Evolutionary conservation across 148 eudicot species (phyloP).

Genomic region (Camellia sinensis): DNA sequence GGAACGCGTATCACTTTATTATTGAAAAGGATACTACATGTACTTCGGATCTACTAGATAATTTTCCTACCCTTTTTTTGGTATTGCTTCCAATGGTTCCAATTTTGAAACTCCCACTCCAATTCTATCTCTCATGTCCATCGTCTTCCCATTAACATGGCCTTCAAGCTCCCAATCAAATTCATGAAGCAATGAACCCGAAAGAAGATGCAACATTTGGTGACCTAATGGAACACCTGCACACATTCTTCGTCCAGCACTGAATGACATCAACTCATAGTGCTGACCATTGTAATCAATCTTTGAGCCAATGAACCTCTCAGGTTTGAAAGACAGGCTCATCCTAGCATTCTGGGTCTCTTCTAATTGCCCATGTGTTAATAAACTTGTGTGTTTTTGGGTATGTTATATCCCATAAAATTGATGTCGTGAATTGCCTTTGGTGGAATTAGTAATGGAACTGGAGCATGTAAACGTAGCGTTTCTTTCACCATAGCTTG

Average conservation of each 20-base stretch:
- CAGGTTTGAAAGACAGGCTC: slow-evolving; percentile 18
- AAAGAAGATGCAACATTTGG: slow-evolving; percentile 16
- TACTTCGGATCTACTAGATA: too few relatives aligned
- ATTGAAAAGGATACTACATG: too few relatives aligned
- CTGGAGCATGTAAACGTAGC: slow-evolving; percentile 11
- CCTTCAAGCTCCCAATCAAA: slow-evolving; percentile 20
- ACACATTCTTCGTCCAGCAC: slow-evolving; percentile 27
- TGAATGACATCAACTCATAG: slow-evolving; percentile 28
- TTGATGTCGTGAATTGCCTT: slow-evolving; percentile 11
- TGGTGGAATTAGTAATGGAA: slow-evolving; percentile 15
- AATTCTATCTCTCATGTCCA: slow-evolving; percentile 22
- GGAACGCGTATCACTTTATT: too few relatives aligned
- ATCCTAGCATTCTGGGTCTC: slow-evolving; percentile 17
- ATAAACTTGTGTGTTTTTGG: slow-evolving; percentile 21
- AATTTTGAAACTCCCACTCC: slow-evolving; percentile 10
- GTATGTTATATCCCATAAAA: slow-evolving; percentile 19
- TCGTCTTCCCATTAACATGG: neutral
- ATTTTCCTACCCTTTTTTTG: too few relatives aligned
- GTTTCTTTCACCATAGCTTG: slow-evolving; percentile 24
- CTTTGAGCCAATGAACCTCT: slow-evolving; percentile 18
- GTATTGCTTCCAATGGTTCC: neutral
- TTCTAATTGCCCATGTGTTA: slow-evolving; percentile 22
- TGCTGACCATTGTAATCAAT: slow-evolving; percentile 27
- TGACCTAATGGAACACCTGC: slow-evolving; percentile 24
- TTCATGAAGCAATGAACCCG: slow-evolving; percentile 25